Evolutionary conservation across 139 green algal species (phyloP).

Genomic region (Closterium sp.): DNA sequence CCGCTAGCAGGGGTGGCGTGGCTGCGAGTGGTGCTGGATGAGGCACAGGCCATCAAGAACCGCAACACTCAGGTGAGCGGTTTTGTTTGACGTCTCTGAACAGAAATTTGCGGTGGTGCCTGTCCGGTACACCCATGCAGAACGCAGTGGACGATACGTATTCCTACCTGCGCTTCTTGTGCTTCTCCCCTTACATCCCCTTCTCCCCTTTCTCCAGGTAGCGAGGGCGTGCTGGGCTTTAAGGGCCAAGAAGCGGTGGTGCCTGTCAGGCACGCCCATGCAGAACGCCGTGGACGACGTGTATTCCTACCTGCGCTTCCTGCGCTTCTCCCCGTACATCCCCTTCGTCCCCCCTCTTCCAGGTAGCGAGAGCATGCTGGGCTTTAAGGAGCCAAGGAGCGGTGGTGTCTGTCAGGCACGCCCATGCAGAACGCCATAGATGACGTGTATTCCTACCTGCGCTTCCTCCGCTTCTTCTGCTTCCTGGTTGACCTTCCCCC

Average conservation of each 20-base stretch:
- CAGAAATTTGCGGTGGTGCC: constrained; percentile 85
- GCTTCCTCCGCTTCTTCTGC: too few species aligned
- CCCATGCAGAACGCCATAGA: constrained; percentile 90
- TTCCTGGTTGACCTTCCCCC: too few species aligned
- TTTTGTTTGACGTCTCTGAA: too few species aligned
- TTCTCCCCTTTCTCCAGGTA: constrained; percentile 1
- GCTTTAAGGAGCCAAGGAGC: constrained; percentile 31
- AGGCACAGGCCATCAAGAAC: constrained; percentile 93
- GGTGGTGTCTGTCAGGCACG: constrained; percentile 89
- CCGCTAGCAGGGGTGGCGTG: constrained; percentile 32
- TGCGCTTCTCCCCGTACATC: constrained; percentile 48
- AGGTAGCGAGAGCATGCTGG: constrained; percentile 43
- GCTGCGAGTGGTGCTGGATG: constrained; percentile 81
- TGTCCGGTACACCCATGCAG: constrained; percentile 88
- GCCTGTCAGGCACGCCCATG: constrained; percentile 86
- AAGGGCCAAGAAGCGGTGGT: constrained; percentile 66
- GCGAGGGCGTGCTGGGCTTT: constrained; percentile 36
- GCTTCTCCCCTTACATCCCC: constrained; percentile 35
- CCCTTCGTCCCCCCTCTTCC: neutral
- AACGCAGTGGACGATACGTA: constrained; percentile 90
- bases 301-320: constrained; percentile 78
- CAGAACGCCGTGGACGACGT: constrained; percentile 90
- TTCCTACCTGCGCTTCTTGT: constrained; percentile 78
- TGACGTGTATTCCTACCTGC: too few species aligned
- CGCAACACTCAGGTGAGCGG: constrained; percentile 23